Base-by-base conservation (phyloP, 1,139 yeast species). In the Lodderomyces parapsilosis region DNA sequence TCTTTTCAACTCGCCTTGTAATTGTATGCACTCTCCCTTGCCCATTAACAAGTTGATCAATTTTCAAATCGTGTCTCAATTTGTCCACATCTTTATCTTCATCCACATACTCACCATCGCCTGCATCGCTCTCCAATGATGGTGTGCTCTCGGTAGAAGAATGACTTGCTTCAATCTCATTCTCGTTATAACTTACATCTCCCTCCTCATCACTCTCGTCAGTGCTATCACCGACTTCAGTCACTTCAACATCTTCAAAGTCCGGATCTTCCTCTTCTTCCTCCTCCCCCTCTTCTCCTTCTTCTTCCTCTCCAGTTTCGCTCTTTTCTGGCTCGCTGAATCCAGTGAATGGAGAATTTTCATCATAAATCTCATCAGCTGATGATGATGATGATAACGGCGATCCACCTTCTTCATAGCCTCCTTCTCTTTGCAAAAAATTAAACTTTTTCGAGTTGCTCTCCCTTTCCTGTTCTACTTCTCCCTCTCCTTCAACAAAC, bases 11-110 rank as follows among this genome's bases (percentile, higher is more conserved):
- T 6, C 33, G 14, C n/a, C 33, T 30, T 15, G 33, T 30, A 7
- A 30, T 30, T 30, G 33, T 30, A 15, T 30, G 11, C n/a, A 30
- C 19, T 30, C 15, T 14, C 9, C 33, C 33, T 10, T 30, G 33
- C 11, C 41, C 40, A 37, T 48, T 46, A 3, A 45, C 55, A 57
- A 38, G 55, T 52, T 57, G 57, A 39, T 71, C 76, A 25, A 54
- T 57, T 44, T 63, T 66, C 35, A 71, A 52, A 45, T 59, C 74
- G 37, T 60, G 60, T 43, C 65, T 70, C 41, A 66, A 60, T 37
- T 63, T 55, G 15, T 63, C 61, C 31, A 61, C 56, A 42, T 62
- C 65, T 41, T 65, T 73, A 15, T 65, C 62, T 18, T 56, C 62
- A 14, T 48, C 49, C 22, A 40, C 62, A 32, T 60, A 56, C 40